Base-by-base conservation (phyloP, 1,284 basidiomycete species). In the Austropuccinia psidii region DNA sequence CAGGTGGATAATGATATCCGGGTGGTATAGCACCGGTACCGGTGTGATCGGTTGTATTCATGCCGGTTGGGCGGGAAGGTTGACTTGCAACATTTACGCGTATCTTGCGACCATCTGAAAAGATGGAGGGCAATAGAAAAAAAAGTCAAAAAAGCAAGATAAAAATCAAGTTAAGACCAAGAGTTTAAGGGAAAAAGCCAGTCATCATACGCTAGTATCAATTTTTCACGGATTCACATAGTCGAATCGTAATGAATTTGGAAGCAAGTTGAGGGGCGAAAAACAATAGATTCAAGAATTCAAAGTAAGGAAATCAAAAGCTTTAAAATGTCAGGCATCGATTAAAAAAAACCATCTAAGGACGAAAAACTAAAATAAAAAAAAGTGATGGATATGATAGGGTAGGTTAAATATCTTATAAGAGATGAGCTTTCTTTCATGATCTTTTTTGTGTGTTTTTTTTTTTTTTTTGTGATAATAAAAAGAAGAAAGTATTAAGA, bases 51-150 rank as follows among this genome's bases (percentile, higher is more conserved):
- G 31, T 43, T 3, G 41, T 8, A 7, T 31, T n/a, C 19, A n/a
- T 27, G 3, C 29, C 29, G 29, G 15, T 39, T 13, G 52, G 52
- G 13, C 52, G 50, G 21, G 41, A 15, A 17, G 37, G 19, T 45
- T 69, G 66, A 31, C 47, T 69, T 4, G 66, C 66, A 27, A 69
- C 66, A 45, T 69, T 69, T 15, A 69, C 66, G 33, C 66, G 33
- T 17, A 69, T 17, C 17, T 54, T 35, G n/a, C 66, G 66, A 33
- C 66, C 66, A 24, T 69, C 66, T 69, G 41, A 21, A n/a, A 5
- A 37, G n/a, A 24, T n/a, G 41, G 41, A 50, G 21, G 21, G 39
- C 9, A 17, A 64, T 17, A 50, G 47, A 35, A 49, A 50, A 21
- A 33, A 35, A 19, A 1, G 62, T 65, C 19, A 47, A 45, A 47